Base-by-base conservation (phyloP, 164 flowering plant genomes). In the Stephania yunnanensis region DNA sequence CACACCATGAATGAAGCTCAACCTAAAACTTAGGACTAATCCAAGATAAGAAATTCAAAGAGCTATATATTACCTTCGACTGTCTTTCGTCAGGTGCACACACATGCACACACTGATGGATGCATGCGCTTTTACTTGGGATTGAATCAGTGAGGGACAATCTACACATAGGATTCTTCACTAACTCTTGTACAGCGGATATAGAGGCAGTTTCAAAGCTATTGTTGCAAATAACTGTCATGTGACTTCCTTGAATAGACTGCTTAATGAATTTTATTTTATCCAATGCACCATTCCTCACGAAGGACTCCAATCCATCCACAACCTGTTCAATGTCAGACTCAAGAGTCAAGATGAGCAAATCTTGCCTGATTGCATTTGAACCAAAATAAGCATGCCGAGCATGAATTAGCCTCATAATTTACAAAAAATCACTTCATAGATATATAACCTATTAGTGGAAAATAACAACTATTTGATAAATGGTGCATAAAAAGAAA, bases 261-360 rank as follows among this genome's bases (percentile, higher is more conserved):
- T 84, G 77, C 83, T 84, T 80, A 5, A 92, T 83, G 70, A 85
- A 80, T 73, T 85, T 86, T 42, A 88, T 48, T 10, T 68, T 77
- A 78, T 87, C 89, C 71, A 79, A 71, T 69, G 74, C 74, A 75
- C 82, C 84, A 46, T 68, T 81, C 67, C 75, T 72, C 67, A 66
- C 46, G 73, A 82, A 80, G 75, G 82, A 69, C 69, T 85, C 87
- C 44, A 85, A 80, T 77, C 87, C 93, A 81, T 94, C 96, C 66
- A 94, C 77, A 76, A 90, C 94, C 98, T 94, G 71, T 31, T 8
- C 74, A 64, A 25, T 30, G 36, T 30, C 7, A 71, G 19, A 69
- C 69, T 48, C 70, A 46, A 10, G 64, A 13, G 48, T 75, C 53
- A 72, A 55, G 12, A 74, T 1, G 4, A 44, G 75, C 61, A 5